Conservation (phyloP, 495 filamentous ascomycete species). For the Penicillium mononematosum region DNA sequence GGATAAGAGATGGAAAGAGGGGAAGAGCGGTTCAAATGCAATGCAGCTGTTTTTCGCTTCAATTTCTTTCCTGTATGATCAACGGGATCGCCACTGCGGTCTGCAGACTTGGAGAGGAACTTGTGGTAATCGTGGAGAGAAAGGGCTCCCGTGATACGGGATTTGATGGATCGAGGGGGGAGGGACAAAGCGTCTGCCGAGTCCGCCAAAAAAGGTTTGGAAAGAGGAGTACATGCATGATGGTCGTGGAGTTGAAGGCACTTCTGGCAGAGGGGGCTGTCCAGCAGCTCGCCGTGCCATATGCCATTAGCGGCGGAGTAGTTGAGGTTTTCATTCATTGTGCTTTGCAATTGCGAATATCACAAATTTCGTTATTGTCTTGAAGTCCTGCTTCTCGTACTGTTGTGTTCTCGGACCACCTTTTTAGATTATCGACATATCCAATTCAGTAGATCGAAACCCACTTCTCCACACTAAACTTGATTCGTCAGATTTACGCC, state of each 20-base stretch:
- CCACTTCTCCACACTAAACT: slow-evolving; percentile 13
- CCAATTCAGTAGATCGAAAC: slow-evolving; percentile 11
- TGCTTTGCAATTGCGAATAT: background rate
- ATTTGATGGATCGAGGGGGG: slow-evolving; percentile 26
- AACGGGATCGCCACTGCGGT: slow-evolving; percentile 27
- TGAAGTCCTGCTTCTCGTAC: slow-evolving; percentile 14
- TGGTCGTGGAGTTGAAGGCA: slow-evolving; percentile 17
- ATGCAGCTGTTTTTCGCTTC: slow-evolving; percentile 39
- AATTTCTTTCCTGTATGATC: slow-evolving; percentile 31
- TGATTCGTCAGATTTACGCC: slow-evolving; percentile 9
- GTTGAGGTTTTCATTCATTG: slow-evolving; percentile 15
- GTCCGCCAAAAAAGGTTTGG: slow-evolving; percentile 21
- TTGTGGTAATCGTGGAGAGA: slow-evolving; percentile 40
- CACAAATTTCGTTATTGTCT: background rate
- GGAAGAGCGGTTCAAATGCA: slow-evolving; percentile 35
- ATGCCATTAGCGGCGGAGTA: slow-evolving; percentile 14
- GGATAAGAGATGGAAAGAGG: slow-evolving; percentile 24
- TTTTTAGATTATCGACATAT: slow-evolving; percentile 13
- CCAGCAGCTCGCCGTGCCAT: slow-evolving; percentile 23
- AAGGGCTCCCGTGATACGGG: slow-evolving; percentile 26
- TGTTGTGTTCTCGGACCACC: background rate
- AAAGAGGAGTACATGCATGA: slow-evolving; percentile 22
- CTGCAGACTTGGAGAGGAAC: slow-evolving; percentile 31
- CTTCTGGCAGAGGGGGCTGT: slow-evolving; percentile 22
- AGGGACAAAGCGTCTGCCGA: slow-evolving; percentile 22